phyloP scores from a whole-genome alignment of 2,329 filamentous ascomycete species.

The Ascochyta rabiei region DNA sequence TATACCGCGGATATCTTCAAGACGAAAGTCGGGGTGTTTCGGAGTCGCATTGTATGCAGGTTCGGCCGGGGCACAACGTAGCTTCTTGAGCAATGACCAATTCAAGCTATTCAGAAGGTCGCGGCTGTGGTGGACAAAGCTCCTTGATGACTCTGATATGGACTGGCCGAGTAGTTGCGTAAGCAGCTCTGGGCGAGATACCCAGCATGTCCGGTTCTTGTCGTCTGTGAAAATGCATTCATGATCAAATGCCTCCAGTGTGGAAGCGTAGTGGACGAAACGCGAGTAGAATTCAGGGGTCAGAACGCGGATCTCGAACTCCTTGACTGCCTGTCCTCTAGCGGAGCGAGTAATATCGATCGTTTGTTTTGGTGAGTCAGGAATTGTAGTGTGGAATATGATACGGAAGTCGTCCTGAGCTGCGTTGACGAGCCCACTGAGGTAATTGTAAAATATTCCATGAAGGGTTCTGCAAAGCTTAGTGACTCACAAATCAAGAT shows the following conservation, averaged over 20 bases:
- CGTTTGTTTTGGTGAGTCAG: slow-evolving; percentile 22
- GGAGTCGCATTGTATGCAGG: slow-evolving; percentile 44
- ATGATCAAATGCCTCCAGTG: slow-evolving; percentile 65
- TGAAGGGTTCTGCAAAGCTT: slow-evolving; percentile 40
- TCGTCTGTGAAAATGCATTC: slow-evolving; percentile 59
- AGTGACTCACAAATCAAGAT: neutral
- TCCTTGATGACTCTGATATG: slow-evolving; percentile 39
- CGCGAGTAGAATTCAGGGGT: slow-evolving; percentile 72
- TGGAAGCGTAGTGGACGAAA: slow-evolving; percentile 67
- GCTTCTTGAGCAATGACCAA: slow-evolving; percentile 46
- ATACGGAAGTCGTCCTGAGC: slow-evolving; percentile 56
- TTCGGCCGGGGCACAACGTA: slow-evolving; percentile 50
- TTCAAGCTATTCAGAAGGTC: slow-evolving; percentile 33
- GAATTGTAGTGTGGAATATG: slow-evolving; percentile 61
- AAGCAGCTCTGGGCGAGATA: slow-evolving; percentile 62
- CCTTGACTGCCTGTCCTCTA: slow-evolving; percentile 29
- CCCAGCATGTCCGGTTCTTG: slow-evolving; percentile 64
- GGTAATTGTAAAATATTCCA: slow-evolving; percentile 48
- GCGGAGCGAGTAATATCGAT: slow-evolving; percentile 30
- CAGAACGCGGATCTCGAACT: slow-evolving; percentile 63
- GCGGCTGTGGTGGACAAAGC: neutral
- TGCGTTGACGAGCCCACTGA: slow-evolving; percentile 56
- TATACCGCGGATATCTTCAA: slow-evolving; percentile 47
- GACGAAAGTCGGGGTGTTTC: slow-evolving; percentile 16
- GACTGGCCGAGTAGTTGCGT: slow-evolving; percentile 27